Evolutionary conservation across 768 basidiomycete genomes (phyloP).

Genomic region (Tricholomella constricta): DNA sequence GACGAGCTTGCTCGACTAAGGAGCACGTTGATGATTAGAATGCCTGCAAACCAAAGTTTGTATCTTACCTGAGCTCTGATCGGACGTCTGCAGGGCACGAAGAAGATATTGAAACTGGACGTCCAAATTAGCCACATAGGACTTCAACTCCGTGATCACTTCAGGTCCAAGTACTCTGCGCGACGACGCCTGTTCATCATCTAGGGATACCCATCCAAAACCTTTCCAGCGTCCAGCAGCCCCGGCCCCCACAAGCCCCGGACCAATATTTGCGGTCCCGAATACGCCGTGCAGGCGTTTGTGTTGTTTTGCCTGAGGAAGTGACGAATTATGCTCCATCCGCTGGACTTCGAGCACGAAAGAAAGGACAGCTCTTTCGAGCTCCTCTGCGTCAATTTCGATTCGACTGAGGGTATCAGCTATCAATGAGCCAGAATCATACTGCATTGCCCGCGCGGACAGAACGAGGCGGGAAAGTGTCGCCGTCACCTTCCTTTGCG

Average conservation of each 20-base stretch:
- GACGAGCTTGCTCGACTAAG: conserved; percentile 44
- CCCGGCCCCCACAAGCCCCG: conserved; percentile 82
- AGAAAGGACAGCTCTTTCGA: conserved; percentile 67
- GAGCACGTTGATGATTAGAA: not conserved
- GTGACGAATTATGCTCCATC: conserved; percentile 39
- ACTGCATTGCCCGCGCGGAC: conserved; percentile 87
- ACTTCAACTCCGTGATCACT: conserved; percentile 54
- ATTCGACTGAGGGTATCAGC: conserved; percentile 69
- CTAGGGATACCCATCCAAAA: conserved; percentile 74
- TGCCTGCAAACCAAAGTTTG: not conserved
- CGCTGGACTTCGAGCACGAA: conserved; percentile 75
- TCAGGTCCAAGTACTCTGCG: conserved; percentile 50
- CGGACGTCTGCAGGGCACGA: conserved; percentile 32
- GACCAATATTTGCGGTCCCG: conserved; percentile 62
- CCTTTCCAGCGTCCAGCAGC: conserved; percentile 79
- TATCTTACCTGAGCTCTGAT: conserved; percentile 40
- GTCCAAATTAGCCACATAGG: conserved; percentile 50
- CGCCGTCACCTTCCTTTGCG: conserved; percentile 84
- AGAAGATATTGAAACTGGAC: conserved; percentile 45
- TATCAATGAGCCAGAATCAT: conserved; percentile 66
- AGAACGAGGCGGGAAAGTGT: conserved; percentile 89
- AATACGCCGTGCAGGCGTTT: conserved; percentile 68
- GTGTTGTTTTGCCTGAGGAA: conserved; percentile 30
- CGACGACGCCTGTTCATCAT: conserved; percentile 50
- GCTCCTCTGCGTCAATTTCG: conserved; percentile 73